phyloP scores from a whole-genome alignment of 352 stramenopile genomes.

The Phytopythium kandeliae region DNA sequence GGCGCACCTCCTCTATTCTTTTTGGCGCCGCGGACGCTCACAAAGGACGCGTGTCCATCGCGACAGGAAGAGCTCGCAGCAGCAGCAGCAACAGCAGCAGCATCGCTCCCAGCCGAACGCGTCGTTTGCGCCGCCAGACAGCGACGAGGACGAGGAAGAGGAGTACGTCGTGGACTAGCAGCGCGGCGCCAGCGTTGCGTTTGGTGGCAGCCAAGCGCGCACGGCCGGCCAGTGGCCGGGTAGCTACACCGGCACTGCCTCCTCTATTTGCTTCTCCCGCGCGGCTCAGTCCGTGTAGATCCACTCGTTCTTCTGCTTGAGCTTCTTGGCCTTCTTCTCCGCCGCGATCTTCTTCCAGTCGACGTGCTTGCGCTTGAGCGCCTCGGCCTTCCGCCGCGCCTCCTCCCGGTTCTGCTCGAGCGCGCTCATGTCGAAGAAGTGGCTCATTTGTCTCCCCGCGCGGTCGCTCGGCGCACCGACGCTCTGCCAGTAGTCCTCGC shows the following conservation, averaged over 20 bases:
- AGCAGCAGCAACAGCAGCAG: slow-evolving; percentile 43
- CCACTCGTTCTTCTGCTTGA: slow-evolving; percentile 84
- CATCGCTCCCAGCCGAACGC: slow-evolving; percentile 21
- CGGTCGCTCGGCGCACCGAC: slow-evolving; percentile 56
- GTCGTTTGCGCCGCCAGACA: slow-evolving; percentile 13
- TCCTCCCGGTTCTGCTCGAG: slow-evolving; percentile 82
- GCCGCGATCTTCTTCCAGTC: slow-evolving; percentile 84
- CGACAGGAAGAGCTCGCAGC: slow-evolving; percentile 26
- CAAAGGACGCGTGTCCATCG: neutral
- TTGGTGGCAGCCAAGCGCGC: neutral
- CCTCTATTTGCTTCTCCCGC: neutral
- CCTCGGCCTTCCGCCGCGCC: slow-evolving; percentile 63
- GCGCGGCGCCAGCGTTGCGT: neutral
- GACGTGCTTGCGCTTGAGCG: slow-evolving; percentile 81
- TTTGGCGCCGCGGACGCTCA: neutral
- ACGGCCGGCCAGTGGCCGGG: neutral
- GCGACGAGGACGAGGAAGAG: slow-evolving; percentile 54
- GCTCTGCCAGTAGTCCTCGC: slow-evolving; percentile 61
- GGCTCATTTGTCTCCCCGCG: slow-evolving; percentile 77
- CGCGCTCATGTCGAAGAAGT: slow-evolving; percentile 79
- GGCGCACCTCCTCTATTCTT: neutral
- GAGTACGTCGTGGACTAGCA: slow-evolving; percentile 72
- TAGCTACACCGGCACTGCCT: too few species aligned
- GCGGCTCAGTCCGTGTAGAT: slow-evolving; percentile 62
- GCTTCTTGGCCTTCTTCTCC: slow-evolving; percentile 85